phyloP scores from a whole-genome alignment of 768 basidiomycete species.

The Lentinula edodes region DNA sequence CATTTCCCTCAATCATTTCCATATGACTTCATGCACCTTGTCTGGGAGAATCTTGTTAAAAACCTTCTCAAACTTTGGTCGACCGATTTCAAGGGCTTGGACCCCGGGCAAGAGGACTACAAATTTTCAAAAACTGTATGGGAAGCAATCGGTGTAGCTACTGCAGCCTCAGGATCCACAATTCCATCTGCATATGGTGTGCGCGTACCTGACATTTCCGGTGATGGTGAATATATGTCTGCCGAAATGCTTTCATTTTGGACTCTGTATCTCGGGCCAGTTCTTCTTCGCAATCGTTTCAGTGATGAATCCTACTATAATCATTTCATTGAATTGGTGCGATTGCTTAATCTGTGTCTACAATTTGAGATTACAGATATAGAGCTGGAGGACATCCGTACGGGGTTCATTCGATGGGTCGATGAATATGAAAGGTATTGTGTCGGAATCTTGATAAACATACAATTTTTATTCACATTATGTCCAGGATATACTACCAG shows the following conservation, averaged over 20 bases:
- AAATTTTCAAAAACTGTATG: constrained; percentile 25
- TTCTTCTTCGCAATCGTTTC: constrained; percentile 20
- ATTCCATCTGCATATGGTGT: constrained; percentile 23
- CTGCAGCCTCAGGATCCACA: constrained; percentile 17
- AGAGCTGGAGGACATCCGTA: constrained; percentile 13
- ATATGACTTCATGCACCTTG: constrained; percentile 34
- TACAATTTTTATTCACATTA: no score
- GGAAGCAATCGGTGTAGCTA: constrained; percentile 26
- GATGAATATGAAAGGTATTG: constrained; percentile 24
- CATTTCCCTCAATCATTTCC: constrained; percentile 24
- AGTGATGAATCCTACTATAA: constrained; percentile 20
- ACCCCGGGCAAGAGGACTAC: constrained; percentile 24
- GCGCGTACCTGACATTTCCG: constrained; percentile 17
- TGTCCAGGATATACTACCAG: constrained; percentile 19
- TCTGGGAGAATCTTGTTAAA: constrained; percentile 25
- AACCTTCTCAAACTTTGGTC: constrained; percentile 22
- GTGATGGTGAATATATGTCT: constrained; percentile 13
- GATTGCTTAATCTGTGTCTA: constrained; percentile 22
- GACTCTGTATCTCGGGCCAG: constrained; percentile 21
- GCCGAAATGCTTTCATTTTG: constrained; percentile 26
- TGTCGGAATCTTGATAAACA: no score
- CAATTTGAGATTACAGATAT: constrained; percentile 16
- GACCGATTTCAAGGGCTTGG: constrained; percentile 33
- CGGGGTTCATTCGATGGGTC: constrained; percentile 22
- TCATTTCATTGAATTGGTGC: constrained; percentile 26